Conservation (phyloP, 2,329 filamentous ascomycete genomes). For the Cordyceps farinosa region DNA sequence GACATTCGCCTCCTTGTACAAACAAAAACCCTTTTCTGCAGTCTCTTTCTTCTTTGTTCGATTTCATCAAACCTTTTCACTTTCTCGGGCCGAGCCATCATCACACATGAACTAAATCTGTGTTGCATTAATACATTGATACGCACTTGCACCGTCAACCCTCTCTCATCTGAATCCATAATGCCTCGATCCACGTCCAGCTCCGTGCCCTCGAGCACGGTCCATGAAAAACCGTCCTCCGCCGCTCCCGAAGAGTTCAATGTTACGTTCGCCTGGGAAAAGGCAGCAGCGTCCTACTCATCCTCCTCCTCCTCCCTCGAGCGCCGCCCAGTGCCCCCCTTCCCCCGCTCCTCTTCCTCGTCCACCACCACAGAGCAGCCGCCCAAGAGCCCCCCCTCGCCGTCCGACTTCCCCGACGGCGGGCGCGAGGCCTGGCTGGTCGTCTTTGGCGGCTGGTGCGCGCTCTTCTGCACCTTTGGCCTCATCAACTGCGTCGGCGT, state of each 20-base stretch:
- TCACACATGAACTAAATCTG: background rate
- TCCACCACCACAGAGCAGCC: conserved; percentile 9
- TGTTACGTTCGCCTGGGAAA: background rate
- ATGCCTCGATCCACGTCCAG: conserved; percentile 26
- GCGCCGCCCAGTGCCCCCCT: conserved; percentile 17
- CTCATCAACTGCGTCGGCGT: conserved; percentile 47
- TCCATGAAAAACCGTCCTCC: conserved; percentile 23
- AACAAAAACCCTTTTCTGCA: too few relatives aligned
- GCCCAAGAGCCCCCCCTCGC: conserved; percentile 25
- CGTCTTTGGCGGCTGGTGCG: conserved; percentile 46
- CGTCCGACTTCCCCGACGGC: conserved; percentile 57
- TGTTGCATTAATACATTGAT: background rate
- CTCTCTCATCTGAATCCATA: background rate
- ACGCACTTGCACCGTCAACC: too few relatives aligned
- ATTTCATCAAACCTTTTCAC: too few relatives aligned
- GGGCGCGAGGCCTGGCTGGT: conserved; percentile 55
- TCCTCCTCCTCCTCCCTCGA: background rate
- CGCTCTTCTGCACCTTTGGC: conserved; percentile 44
- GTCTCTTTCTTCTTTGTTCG: too few relatives aligned
- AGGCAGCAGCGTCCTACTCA: background rate
- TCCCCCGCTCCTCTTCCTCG: conserved; percentile 53
- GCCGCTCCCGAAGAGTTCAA: background rate
- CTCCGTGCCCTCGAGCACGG: conserved; percentile 26
- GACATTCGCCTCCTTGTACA: too few relatives aligned
- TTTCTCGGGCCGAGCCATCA: too few relatives aligned